Base-by-base conservation (phyloP, 106 monocot species). In the Narthecium ossifragum region DNA sequence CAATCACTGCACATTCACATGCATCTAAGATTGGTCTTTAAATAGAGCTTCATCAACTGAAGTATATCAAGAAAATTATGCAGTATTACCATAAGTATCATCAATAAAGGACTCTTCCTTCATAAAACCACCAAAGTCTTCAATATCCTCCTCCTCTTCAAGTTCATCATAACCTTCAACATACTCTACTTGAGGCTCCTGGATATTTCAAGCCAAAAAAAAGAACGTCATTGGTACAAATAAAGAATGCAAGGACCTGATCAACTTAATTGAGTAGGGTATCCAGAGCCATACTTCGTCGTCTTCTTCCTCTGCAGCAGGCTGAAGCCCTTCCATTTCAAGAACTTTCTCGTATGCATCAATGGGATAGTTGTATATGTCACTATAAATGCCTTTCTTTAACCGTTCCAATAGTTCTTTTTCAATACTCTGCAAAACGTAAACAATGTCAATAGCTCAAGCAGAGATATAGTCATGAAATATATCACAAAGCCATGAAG, bases 141-240 rank as follows among this genome's bases (percentile, higher is more conserved):
- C 93, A 57, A 94, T 82, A 46, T 94, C 93, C 53, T 77, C 80
- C 69, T 83, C 90, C 59, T 93, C 88, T 71, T 79, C 80, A 63
- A 75, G 70, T 37, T 78, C 88, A 51, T 83, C 82, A 51, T 78
- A 72, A 3, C 78, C 86, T 81, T 86, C 90, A 33, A 94, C 86
- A 70, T 86, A 94, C 71, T 94, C 94, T 38, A 83, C 61, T 70
- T 90, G 86, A 54, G 68, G 75, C 51, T 83, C 93, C 88, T 85
- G 62, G 5, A 55, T 26, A 63, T 17, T 40, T 17, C 41, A 57
- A 26, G 32, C 28, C 7, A 21, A 30, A 41, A 7, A 38, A 15
- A 60, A 13, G 33, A 50, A 10, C 12, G 30, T 20, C 11, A 27
- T 26, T 26, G 13, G 46, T 32, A 32, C 14, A 22, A 23, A 1